Evolutionary conservation across 2,329 filamentous ascomycete genomes (phyloP).

Genomic region (Neofusicoccum sp.): DNA sequence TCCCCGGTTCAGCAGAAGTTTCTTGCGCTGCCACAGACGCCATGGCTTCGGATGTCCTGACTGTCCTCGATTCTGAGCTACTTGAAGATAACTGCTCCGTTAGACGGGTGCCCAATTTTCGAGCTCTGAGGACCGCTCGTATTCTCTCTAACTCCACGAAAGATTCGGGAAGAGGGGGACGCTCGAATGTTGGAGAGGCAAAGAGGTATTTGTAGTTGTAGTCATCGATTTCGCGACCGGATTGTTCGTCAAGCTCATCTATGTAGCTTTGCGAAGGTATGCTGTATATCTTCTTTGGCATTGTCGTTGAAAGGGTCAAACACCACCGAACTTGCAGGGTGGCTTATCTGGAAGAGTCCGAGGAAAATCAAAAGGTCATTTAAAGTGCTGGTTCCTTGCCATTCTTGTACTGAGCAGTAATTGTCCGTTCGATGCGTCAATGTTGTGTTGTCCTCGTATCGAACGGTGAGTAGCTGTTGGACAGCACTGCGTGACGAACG

Average conservation of each 20-base stretch:
- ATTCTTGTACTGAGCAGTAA: not conserved
- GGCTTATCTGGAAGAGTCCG: too few species aligned
- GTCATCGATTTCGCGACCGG: not conserved
- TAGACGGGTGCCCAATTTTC: too few species aligned
- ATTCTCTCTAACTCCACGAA: too few species aligned
- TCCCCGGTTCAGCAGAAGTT: too few species aligned
- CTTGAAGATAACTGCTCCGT: too few species aligned
- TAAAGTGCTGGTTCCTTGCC: not conserved
- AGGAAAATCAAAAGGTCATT: not conserved
- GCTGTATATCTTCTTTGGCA: not conserved
- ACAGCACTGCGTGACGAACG: too few species aligned
- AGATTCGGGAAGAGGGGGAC: too few species aligned
- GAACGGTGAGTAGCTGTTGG: not conserved
- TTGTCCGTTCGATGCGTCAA: not conserved
- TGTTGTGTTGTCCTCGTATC: not conserved
- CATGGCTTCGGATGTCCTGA: too few species aligned
- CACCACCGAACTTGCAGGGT: not conserved
- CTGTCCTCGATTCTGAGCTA: too few species aligned
- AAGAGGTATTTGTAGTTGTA: not conserved
- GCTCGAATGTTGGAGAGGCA: too few species aligned
- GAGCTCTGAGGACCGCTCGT: too few species aligned
- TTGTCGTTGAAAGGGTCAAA: not conserved
- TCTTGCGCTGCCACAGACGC: too few species aligned
- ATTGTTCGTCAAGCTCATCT: not conserved
- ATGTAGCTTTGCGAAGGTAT: not conserved